Evolutionary conservation across 2,329 filamentous ascomycete genomes (phyloP), one percentile per base, ranked within the genome.

Genomic region (Thielaviopsis musarum): DNA sequence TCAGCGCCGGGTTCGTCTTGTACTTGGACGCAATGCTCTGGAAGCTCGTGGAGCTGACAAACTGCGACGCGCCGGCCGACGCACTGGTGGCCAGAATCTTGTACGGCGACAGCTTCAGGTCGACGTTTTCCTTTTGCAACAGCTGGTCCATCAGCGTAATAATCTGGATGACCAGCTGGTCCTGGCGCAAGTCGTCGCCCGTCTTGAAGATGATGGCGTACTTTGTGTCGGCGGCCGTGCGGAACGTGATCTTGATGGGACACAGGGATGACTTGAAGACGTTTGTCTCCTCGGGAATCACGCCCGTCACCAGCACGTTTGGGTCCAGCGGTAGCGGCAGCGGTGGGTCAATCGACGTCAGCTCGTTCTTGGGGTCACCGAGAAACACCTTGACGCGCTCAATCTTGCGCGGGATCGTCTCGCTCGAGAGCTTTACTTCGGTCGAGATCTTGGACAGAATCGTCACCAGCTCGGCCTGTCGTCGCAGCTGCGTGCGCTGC

Each of bases 201-300:
- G 90, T 90, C 71, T 98, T 98, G 80, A 98, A 98, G 58, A 97
- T 86, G 64, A 98, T 87, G 10, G 91, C 86, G 68, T 97, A 98
- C 62, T 84, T 86, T 48, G 78, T 79, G 7, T 87, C 88, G 1
- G 80, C 80, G 0, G 81, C 78, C 0, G 91, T 95, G 67, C 86
- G 91, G 74, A 97, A 96, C 10, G 87, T 88, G 62, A 96, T 83
- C 65, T 93, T 89, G 62, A 98, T 85, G 0, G 93, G 93, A 52
- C 88, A 90, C 9, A 98, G 74, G 0, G 90, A 93, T 0, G 93
- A 98, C 69, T 97, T 98, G 75, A 98, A 95, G 22, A 98, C 91
- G 56, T 85, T 85, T 24, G 88, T 86, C 63, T 96, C 87, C 22
- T 95, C 88, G 0, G 90, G 85, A 55, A 85, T 81, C 54, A 93